Conservation (phyloP, 2,329 filamentous ascomycete genomes). For the Chaetoscypha palmicola region DNA sequence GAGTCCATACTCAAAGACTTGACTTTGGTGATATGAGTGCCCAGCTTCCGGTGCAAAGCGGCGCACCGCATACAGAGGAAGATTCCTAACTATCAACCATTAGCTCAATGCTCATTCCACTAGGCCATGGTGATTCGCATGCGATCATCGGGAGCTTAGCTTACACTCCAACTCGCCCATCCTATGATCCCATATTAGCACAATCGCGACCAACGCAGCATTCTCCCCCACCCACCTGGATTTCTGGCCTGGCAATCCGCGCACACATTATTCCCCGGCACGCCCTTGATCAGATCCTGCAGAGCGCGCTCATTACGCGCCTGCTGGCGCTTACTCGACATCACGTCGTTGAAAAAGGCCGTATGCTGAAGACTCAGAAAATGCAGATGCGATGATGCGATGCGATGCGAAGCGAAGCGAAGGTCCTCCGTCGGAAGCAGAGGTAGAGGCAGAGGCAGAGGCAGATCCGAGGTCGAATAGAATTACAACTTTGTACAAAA, state of each 20-base stretch:
- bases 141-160: conserved; percentile 12
- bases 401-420: conserved; percentile 1
- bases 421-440: not conserved
- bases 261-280: conserved; percentile 87
- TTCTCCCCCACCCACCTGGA: conserved; percentile 57
- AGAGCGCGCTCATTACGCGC: conserved; percentile 90
- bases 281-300: conserved; percentile 77
- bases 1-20: conserved; percentile 98
- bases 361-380: not conserved
- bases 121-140: too few relatives aligned
- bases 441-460: conserved; percentile 1
- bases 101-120: too few relatives aligned
- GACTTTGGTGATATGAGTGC: conserved; percentile 96
- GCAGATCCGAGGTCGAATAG: conserved; percentile 3
- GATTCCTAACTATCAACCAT: conserved; percentile 66
- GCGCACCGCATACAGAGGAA: conserved; percentile 98
- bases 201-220: not conserved
- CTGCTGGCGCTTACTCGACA: conserved; percentile 91
- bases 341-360: too few relatives aligned
- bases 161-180: conserved; percentile 34
- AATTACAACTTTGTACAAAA: conserved; percentile 23
- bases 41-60: conserved; percentile 88
- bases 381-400: conserved; percentile 2
- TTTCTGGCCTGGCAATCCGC: conserved; percentile 89
- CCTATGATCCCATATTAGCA: conserved; percentile 21